Base-by-base conservation (phyloP, 2,329 filamentous ascomycete genomes). In the Colletotrichum karsti region DNA sequence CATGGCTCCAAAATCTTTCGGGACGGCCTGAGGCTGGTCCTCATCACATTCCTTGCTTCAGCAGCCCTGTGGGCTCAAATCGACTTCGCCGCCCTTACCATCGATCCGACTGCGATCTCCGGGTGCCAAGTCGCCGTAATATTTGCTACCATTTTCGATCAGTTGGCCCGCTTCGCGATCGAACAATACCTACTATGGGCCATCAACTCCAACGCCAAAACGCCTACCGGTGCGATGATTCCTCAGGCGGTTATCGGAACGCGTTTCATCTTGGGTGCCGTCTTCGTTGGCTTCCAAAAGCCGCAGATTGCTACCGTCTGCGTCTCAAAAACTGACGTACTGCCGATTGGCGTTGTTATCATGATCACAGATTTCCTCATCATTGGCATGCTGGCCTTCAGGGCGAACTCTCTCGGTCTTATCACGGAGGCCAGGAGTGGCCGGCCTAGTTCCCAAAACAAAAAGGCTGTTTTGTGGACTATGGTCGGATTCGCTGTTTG, bases 21-120 rank as follows among this genome's bases (percentile, higher is more conserved):
- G 77, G 85, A 89, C 79, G 85, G 86, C 80, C 83, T 84, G 86
- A 89, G 87, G 87, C 87, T 90, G 87, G 87, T 84, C 86, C 87
- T 90, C 86, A 78, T 84, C 74, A 77, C 80, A 71, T 89, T 88
- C 75, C 81, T 89, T 73, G 69, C 82, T 26, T 80, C 82, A 64
- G 80, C 85, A 30, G 81, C 82, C 71, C 78, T 87, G 54, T 90
- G 88, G 88, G 86, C 86, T 51, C 77, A 85, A 42, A 75, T 82
- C 69, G 83, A 82, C 63, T 89, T 90, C 69, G 77, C 85, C 61
- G 77, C 85, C 28, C 84, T 84, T 24, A 74, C 87, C 59, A 79
- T 88, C 75, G 77, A 83, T 69, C 74, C 81, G 35, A 76, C 75
- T 33, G 81, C 83, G 33, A 67, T 77, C 18, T 76, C 80, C 15